These are phyloP conservation scores for Plasmodium coatneyi DNA, from an alignment of 169 alveolate genomes.

Conservation along the genomic window DNA sequence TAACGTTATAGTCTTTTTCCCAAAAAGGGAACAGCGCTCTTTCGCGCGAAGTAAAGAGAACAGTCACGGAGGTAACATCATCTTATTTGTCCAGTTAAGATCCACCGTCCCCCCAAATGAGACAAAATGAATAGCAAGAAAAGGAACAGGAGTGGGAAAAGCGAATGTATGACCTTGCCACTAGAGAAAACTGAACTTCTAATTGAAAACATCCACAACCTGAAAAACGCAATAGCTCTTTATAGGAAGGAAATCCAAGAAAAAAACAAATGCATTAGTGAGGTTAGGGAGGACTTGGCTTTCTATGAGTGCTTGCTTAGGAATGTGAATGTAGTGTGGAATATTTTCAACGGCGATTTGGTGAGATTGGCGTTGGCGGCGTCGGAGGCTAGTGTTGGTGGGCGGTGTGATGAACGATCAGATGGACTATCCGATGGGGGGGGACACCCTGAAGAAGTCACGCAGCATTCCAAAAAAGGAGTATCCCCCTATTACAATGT, in stretches of 20 bases:
- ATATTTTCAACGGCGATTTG: constrained; percentile 41
- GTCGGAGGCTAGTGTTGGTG: background rate
- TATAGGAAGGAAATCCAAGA: constrained; percentile 62
- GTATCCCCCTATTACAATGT: constrained; percentile 50
- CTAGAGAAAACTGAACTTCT: constrained; percentile 58
- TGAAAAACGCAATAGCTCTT: constrained; percentile 29
- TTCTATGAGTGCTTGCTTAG: constrained; percentile 37
- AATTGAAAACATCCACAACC: constrained; percentile 40
- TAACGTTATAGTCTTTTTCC: background rate
- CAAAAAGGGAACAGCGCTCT: background rate
- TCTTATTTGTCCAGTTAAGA: background rate
- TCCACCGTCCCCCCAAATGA: background rate
- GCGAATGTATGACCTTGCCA: constrained; percentile 45
- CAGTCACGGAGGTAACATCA: background rate
- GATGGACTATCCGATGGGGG: background rate
- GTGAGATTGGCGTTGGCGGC: background rate
- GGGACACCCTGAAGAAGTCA: background rate
- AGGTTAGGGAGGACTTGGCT: background rate
- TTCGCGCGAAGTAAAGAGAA: background rate
- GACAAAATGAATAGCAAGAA: constrained; percentile 47
- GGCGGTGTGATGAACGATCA: background rate
- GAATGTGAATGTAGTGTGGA: constrained; percentile 55
- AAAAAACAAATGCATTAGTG: constrained; percentile 33
- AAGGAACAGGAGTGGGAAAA: constrained; percentile 40
- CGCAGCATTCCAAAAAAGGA: background rate